Evolutionary conservation across 306 rosid genomes (phyloP).

Genomic region (Acmispon strigosus): DNA sequence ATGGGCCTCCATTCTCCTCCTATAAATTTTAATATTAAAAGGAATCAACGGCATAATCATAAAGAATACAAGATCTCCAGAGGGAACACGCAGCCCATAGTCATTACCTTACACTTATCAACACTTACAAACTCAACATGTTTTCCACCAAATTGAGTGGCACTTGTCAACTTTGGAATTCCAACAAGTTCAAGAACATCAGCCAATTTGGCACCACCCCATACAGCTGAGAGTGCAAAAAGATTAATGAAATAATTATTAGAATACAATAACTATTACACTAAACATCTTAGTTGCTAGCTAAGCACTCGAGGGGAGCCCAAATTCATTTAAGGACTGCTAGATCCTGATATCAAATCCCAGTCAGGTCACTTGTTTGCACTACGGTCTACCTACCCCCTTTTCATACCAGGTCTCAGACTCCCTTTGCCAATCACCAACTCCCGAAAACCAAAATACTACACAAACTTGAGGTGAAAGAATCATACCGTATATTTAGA

Average conservation of each 20-base stretch:
- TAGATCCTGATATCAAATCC: not conserved
- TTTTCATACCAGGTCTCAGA: not conserved
- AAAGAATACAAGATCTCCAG: not conserved
- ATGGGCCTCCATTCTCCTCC: slow-evolving; percentile 98
- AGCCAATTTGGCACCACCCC: slow-evolving; percentile 91
- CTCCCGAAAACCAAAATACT: not conserved
- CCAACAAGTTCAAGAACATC: slow-evolving; percentile 92
- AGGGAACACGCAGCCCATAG: not conserved
- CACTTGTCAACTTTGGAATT: slow-evolving; percentile 52
- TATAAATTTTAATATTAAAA: slow-evolving; percentile 22
- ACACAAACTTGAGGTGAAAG: not conserved
- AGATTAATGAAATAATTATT: not conserved
- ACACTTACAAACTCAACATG: slow-evolving; percentile 94
- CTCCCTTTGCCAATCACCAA: not conserved
- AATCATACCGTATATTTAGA: not conserved
- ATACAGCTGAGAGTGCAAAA: slow-evolving; percentile 51
- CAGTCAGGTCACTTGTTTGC: not conserved
- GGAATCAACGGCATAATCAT: not conserved
- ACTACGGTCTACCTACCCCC: not conserved
- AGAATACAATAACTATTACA: not conserved
- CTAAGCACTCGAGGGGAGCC: not conserved
- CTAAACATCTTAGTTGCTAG: not conserved
- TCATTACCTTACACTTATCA: slow-evolving; percentile 81
- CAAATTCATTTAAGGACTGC: not conserved
- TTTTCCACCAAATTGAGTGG: slow-evolving; percentile 63